Conservation (phyloP, 768 basidiomycete genomes). For the Auricularia sp. region DNA sequence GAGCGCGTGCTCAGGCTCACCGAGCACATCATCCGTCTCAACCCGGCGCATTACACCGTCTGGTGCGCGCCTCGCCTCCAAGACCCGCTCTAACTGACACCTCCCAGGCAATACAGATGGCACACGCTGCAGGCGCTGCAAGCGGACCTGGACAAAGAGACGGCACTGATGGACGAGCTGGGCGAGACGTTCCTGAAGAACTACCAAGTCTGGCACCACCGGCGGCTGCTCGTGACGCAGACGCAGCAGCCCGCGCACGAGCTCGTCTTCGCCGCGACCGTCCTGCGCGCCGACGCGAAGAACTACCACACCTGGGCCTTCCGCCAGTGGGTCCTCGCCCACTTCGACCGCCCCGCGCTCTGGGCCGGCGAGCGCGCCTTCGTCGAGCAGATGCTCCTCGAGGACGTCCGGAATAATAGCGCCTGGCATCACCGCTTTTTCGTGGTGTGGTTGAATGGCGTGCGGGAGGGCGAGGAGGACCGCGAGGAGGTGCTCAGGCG, state of each 20-base stretch:
- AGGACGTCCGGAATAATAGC: constrained; percentile 89
- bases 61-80: no score
- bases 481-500: constrained; percentile 47
- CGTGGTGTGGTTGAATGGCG: constrained; percentile 62
- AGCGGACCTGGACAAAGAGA: constrained; percentile 62
- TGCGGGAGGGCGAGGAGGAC: constrained; percentile 52
- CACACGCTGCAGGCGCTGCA: constrained; percentile 66
- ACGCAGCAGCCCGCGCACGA: constrained; percentile 47
- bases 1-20: constrained; percentile 77
- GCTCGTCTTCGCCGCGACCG: constrained; percentile 66
- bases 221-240: constrained; percentile 58
- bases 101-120: constrained; percentile 98
- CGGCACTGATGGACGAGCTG: constrained; percentile 78
- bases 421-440: constrained; percentile 97
- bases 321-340: constrained; percentile 85
- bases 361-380: constrained; percentile 72
- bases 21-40: constrained; percentile 77
- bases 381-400: constrained; percentile 53
- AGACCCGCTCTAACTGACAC: no score
- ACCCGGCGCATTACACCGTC: constrained; percentile 94
- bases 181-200: constrained; percentile 80
- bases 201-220: constrained; percentile 97
- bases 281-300: constrained; percentile 72
- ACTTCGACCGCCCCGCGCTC: constrained; percentile 63
- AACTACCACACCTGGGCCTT: constrained; percentile 99